Percentiles rank a stretch among this genome's conserved stretches.
phyloP scores from a whole-genome alignment of 179 eudicot genomes.

The Beta macrorhiza region DNA sequence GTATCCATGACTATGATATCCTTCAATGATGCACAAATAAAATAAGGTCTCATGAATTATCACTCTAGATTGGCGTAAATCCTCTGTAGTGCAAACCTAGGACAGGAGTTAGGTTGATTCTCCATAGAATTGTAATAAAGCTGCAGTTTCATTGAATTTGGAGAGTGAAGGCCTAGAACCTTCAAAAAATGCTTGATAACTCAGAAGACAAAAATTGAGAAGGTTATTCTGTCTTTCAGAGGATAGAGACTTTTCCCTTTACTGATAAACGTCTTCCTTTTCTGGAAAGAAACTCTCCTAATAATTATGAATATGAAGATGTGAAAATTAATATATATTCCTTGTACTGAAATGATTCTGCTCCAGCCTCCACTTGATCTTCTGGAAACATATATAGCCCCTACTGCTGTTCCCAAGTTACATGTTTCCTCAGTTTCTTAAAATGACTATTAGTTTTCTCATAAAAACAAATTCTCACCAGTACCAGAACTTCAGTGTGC shows the following conservation, averaged over 20 bases:
- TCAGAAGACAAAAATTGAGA: background rate
- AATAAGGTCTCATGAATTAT: background rate
- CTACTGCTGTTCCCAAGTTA: background rate
- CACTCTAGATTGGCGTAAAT: background rate
- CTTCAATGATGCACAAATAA: background rate
- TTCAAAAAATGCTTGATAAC: background rate
- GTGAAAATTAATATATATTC: background rate
- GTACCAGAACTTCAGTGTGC: background rate
- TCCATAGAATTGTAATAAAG: background rate
- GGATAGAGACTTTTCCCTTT: background rate
- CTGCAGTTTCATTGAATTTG: background rate
- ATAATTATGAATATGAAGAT: background rate
- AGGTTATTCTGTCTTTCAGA: constrained; percentile 2
- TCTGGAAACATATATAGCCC: background rate
- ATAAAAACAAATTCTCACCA: background rate
- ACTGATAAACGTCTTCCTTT: background rate
- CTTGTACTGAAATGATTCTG: background rate
- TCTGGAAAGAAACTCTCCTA: too few relatives aligned
- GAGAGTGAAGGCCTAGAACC: background rate
- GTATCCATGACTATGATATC: background rate
- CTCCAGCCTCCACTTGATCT: background rate
- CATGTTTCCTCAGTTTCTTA: background rate
- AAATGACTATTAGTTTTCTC: background rate
- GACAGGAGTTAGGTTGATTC: background rate
- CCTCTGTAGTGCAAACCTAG: background rate